Conservation (phyloP, 2,329 filamentous ascomycete genomes). For the Myriosclerotinia scirpicola region DNA sequence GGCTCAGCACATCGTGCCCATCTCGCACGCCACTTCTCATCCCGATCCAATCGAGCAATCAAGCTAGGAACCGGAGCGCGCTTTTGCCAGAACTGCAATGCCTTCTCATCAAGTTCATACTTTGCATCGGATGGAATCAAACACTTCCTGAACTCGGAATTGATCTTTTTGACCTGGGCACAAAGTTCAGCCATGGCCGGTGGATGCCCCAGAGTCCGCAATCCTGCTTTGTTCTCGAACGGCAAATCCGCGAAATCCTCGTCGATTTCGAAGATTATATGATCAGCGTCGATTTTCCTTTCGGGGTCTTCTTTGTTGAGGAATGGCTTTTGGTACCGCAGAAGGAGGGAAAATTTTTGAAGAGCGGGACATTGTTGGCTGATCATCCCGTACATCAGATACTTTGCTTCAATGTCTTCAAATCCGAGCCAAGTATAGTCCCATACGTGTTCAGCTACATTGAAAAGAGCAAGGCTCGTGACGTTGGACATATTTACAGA, state of each 20-base stretch:
- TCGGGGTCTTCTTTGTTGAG: too few species aligned
- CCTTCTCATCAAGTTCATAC: background rate
- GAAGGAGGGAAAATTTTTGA: background rate
- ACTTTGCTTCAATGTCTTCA: background rate
- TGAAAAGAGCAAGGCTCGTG: background rate
- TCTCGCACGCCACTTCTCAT: background rate
- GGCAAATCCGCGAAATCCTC: background rate
- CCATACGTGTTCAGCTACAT: background rate
- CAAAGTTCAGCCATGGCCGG: background rate
- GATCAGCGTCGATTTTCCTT: background rate
- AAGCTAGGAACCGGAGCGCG: background rate
- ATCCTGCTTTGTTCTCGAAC: background rate
- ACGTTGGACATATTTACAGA: background rate
- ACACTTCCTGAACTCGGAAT: background rate
- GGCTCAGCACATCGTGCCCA: background rate
- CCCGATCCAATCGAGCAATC: background rate
- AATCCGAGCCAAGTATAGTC: background rate
- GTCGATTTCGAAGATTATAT: background rate
- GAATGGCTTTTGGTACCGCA: background rate
- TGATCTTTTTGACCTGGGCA: background rate
- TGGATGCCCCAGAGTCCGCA: background rate
- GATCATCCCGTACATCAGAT: background rate
- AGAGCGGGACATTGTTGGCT: background rate
- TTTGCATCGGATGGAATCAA: background rate
- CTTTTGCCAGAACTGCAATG: background rate